phyloP scores from a whole-genome alignment of 257 asterid genomes.

The Petunia axillaris region DNA sequence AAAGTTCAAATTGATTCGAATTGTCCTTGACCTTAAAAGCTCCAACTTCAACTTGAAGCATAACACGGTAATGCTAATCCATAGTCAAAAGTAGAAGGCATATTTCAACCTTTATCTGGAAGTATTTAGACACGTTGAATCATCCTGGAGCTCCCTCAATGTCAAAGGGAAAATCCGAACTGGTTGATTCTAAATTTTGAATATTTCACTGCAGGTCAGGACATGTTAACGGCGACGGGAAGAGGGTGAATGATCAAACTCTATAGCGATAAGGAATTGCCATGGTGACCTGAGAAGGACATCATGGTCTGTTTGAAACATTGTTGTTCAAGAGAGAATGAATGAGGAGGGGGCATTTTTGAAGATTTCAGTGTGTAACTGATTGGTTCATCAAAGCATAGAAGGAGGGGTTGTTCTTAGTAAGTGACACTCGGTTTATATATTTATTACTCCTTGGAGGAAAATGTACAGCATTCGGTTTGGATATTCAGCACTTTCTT shows the following conservation, averaged over 20 bases:
- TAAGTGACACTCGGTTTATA: background rate
- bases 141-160: background rate
- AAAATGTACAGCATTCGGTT: background rate
- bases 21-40: no score
- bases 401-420: background rate
- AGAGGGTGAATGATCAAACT: constrained; percentile 1
- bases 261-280: background rate
- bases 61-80: background rate
- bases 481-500: constrained; percentile 13
- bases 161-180: background rate
- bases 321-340: background rate
- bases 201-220: background rate
- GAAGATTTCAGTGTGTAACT: constrained; percentile 15
- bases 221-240: background rate
- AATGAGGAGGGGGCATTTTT: constrained; percentile 1
- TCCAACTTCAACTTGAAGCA: no score
- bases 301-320: background rate
- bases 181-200: background rate
- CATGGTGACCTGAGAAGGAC: background rate
- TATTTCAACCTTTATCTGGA: background rate
- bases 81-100: background rate
- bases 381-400: constrained; percentile 15
- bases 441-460: constrained; percentile 1
- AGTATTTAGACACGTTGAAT: background rate
- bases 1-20: no score